These are phyloP conservation scores for Solanum arcanum DNA, from an alignment of 257 asterid species.

Conservation along the genomic window DNA sequence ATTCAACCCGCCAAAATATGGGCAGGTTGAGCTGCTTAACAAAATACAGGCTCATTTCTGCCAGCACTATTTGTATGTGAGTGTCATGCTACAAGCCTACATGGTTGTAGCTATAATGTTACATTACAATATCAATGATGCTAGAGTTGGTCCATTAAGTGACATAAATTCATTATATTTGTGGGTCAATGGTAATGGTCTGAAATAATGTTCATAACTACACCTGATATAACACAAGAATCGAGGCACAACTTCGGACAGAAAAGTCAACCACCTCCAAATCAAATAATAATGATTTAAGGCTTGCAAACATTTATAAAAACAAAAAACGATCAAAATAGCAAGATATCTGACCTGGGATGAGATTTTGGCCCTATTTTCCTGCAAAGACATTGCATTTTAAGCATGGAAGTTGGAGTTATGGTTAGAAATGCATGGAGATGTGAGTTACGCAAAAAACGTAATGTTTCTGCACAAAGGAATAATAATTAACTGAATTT, in stretches of 20 bases:
- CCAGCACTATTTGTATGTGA: neutral
- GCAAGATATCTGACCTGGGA: neutral
- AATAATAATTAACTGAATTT: neutral
- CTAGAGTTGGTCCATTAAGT: neutral
- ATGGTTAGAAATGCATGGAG: neutral
- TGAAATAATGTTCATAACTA: neutral
- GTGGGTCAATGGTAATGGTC: neutral
- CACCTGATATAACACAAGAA: neutral
- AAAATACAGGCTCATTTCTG: neutral
- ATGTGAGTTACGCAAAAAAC: neutral
- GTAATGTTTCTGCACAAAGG: neutral
- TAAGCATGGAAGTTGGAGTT: neutral
- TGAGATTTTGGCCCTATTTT: neutral
- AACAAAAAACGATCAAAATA: neutral
- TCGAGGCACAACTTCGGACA: neutral
- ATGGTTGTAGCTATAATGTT: neutral
- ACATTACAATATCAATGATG: neutral
- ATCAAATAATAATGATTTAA: neutral
- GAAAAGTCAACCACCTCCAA: neutral
- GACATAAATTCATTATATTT: neutral
- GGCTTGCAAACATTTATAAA: neutral
- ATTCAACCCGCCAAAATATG: neutral
- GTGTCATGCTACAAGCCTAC: neutral
- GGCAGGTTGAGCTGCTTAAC: neutral
- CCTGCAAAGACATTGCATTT: neutral